A percentile compares a stretch with the other conserved stretches of the same genome.
phyloP scores from a whole-genome alignment of 202 grass and related monocot species.

The Dendrocalamus latiflorus region DNA sequence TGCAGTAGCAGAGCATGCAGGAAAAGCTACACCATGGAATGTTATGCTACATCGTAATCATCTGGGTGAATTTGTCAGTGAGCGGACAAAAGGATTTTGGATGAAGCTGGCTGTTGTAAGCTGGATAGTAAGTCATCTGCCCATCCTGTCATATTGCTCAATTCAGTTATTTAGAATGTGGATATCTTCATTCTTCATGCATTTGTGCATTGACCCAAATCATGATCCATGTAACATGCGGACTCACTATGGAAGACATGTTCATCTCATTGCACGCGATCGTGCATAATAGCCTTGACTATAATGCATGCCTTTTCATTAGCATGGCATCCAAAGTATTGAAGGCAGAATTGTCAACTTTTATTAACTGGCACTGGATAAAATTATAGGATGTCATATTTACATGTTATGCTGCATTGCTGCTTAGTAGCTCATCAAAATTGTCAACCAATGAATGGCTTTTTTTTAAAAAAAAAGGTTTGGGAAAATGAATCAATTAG shows the following conservation, averaged over 20 bases:
- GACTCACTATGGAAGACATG: not conserved
- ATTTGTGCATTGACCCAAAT: not conserved
- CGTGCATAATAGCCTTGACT: not conserved
- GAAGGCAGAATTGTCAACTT: not conserved
- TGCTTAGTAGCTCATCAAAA: not conserved
- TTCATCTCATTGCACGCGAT: not conserved
- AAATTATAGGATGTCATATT: not conserved
- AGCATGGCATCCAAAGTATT: not conserved
- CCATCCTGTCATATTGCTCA: conserved; percentile 6
- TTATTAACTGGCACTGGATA: not conserved
- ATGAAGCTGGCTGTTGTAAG: conserved; percentile 61
- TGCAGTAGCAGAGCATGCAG: not conserved
- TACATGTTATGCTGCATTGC: not conserved
- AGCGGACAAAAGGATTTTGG: conserved; percentile 47
- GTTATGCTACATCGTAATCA: conserved; percentile 11
- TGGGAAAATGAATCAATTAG: not conserved
- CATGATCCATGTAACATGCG: not conserved
- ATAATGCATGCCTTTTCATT: conserved; percentile 3
- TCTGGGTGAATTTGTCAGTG: conserved; percentile 42
- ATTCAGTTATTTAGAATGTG: conserved; percentile 9
- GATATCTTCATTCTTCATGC: not conserved
- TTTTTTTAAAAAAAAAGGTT: not conserved
- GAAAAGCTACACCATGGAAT: not conserved
- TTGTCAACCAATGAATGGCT: not conserved
- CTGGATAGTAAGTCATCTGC: conserved; percentile 71